Percentiles rank a stretch among this genome's conserved stretches.
phyloP scores from a whole-genome alignment of 2,329 filamentous ascomycete species.

The Cadophora luteo-olivacea region DNA sequence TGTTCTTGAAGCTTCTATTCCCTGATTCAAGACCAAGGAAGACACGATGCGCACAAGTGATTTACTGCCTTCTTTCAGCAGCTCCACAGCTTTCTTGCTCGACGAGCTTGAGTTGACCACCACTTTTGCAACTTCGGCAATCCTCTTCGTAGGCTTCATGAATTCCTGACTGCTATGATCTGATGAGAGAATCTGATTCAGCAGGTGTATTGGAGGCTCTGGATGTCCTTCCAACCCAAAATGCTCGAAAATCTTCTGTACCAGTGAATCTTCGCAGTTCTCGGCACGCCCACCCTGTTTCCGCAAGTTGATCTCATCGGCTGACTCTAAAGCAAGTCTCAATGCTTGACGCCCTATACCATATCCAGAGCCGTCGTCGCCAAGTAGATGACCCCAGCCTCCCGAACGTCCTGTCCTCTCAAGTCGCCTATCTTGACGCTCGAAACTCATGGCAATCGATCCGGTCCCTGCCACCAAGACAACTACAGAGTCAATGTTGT shows the following conservation, averaged over 20 bases:
- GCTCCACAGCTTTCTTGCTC: neutral
- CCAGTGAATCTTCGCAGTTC: neutral
- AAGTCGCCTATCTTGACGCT: slow-evolving; percentile 34
- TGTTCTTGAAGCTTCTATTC: neutral
- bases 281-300: neutral
- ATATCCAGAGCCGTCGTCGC: slow-evolving; percentile 52
- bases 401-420: slow-evolving; percentile 46
- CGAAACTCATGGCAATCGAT: slow-evolving; percentile 50
- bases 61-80: slow-evolving; percentile 1
- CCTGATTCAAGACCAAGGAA: neutral
- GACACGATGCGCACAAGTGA: neutral
- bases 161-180: neutral
- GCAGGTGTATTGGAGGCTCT: neutral
- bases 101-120: neutral
- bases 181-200: neutral
- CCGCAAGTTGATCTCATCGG: neutral
- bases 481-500: neutral
- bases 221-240: neutral
- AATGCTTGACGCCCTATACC: slow-evolving; percentile 44
- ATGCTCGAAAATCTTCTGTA: slow-evolving; percentile 5
- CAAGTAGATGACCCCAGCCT: slow-evolving; percentile 52
- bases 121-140: slow-evolving; percentile 6
- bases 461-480: slow-evolving; percentile 53
- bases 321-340: neutral
- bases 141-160: neutral